Base-by-base conservation (phyloP, 345 rosid species). In the Gossypium thurberi region DNA sequence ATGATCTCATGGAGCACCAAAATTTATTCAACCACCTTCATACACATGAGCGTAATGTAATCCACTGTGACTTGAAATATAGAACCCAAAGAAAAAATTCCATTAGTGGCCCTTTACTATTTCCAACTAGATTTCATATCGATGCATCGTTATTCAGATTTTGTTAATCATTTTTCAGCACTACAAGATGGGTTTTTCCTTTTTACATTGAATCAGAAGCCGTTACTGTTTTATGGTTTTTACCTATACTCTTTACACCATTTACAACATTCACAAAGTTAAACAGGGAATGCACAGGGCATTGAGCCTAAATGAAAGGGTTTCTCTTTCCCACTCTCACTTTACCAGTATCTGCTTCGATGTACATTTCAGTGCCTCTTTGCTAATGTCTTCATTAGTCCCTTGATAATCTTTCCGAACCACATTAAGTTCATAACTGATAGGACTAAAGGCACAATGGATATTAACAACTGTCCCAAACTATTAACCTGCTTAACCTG, bases 401-500 rank as follows among this genome's bases (percentile, higher is more conserved):
- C 91, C 86, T 53, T 81, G 71, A 85, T 62, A 63, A 87, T 87
- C 85, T 87, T 87, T 72, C 80, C 76, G 72, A 87, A 85, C 91
- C 89, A 87, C 75, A 83, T 76, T 68, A 84, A 69, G 84, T 87
- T 87, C 89, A 87, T 82, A 25, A 79, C 76, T 8, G 80, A 74
- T 26, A 85, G 84, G 59, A 72, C 78, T 12, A 26, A 13, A 2
- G 91, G 89, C 72, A 81, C 89, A 26, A 74, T 63, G 6, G 74
- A 56, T 11, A 72, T 81, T 52, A 87, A 65, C 13, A 75, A n/a
- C 20, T 25, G 74, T 65, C 89, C 89, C 60, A 70, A 78, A 2
- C 23, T 37, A 14, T 58, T 71, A 79, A 87, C n/a, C 72, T 76
- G 80, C 77, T 74, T 77, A 21, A 87, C 80, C 91, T 87, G 85